Evolutionary conservation across 257 asterid genomes (phyloP), one percentile per base, ranked within the genome.

Genomic region (Capsicum baccatum): DNA sequence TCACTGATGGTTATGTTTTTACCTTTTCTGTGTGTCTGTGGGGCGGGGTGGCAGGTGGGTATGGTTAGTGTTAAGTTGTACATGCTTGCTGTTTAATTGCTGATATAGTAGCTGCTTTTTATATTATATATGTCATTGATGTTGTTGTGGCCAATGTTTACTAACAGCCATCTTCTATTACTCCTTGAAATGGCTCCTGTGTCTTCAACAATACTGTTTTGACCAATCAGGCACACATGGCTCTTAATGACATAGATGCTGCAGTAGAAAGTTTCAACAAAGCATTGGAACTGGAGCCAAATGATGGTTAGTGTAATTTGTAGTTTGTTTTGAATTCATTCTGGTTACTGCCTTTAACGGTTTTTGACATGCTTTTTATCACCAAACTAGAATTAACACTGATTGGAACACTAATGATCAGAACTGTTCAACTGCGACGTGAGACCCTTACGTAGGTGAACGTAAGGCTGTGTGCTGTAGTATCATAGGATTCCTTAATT

Each of bases 281-380:
- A 86, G 99, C 99, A 37, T 80, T 92, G 89, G 98, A 92, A 62
- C 88, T 96, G 93, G 98, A 97, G 87, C 99, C 99, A 26, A 92
- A 92, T 86, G 98, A 97, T 86, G 98, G 99, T 95, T 83, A 84
- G 98, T 84, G 35, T 47, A 69, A 12, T 60, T n/a, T 81, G 12
- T 80, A 59, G 37, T 60, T 15, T 54, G 16, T 60, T 21, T 33
- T 55, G 48, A 54, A 6, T 62, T 44, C 84, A 26, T 64, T 26
- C 21, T 81, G 21, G 58, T 50, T 26, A 62, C 21, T 21, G 6
- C 37, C 62, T 52, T 52, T 8, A 67, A 14, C 37, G 39, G 81
- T 26, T 21, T 76, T 13, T 8, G 47, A 76, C 47, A 12, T 62
- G 7, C 33, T 26, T 33, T 52, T 16, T 39, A 4, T 39, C 44